These are phyloP conservation scores for Gentiana dahurica DNA, from an alignment of 257 asterid genomes.

Conservation along the genomic window DNA sequence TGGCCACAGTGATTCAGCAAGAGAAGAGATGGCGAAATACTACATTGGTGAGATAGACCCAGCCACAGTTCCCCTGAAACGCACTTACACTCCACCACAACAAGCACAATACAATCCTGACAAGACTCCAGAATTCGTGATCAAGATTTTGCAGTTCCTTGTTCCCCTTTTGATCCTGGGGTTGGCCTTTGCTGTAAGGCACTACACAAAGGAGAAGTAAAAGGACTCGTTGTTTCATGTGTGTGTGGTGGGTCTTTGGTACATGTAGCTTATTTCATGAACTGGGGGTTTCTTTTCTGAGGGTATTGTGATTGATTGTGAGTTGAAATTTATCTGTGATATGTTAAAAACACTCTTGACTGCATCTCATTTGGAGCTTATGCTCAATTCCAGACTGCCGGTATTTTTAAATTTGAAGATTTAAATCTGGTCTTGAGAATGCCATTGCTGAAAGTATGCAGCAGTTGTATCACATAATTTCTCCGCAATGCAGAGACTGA, in stretches of 20 bases:
- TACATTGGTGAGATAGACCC: constrained; percentile 57
- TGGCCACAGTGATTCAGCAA: constrained; percentile 77
- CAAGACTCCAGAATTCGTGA: constrained; percentile 48
- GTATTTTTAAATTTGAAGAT: too few relatives aligned
- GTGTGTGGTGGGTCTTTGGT: background rate
- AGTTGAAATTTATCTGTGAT: too few relatives aligned
- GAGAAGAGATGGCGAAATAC: constrained; percentile 53
- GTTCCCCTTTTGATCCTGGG: constrained; percentile 76
- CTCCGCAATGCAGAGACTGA: too few relatives aligned
- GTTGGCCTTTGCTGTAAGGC: constrained; percentile 58
- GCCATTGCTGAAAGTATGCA: too few relatives aligned
- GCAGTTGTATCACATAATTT: too few relatives aligned
- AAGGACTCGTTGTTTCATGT: background rate
- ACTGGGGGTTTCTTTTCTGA: too few relatives aligned
- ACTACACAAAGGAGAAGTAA: constrained; percentile 70
- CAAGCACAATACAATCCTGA: constrained; percentile 32
- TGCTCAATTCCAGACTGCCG: too few relatives aligned
- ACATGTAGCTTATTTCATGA: too few relatives aligned
- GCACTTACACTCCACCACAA: constrained; percentile 32
- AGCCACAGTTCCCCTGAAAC: constrained; percentile 54
- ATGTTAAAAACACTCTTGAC: too few relatives aligned
- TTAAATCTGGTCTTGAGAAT: too few relatives aligned
- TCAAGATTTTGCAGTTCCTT: constrained; percentile 65
- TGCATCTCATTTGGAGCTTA: too few relatives aligned
- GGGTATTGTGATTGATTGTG: too few relatives aligned